phyloP scores from a whole-genome alignment of 305 asterid genomes.

The Fraxinus sp. region DNA sequence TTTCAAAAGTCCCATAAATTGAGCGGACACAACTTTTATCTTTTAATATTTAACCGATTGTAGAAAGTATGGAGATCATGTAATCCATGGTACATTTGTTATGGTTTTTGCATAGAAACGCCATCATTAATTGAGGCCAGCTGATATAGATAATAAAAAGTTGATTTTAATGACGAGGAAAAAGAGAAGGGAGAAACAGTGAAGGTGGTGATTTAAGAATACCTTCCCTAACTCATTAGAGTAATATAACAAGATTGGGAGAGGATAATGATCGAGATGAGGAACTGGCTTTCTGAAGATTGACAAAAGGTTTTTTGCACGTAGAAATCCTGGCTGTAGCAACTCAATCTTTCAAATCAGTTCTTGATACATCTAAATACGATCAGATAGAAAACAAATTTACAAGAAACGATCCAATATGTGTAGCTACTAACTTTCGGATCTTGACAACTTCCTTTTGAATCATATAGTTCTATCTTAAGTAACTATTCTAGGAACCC shows the following conservation, averaged over 20 bases:
- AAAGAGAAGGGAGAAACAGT: background rate
- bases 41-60: background rate
- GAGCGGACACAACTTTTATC: background rate
- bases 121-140: background rate
- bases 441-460: background rate
- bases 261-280: background rate
- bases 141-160: background rate
- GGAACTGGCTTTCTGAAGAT: background rate
- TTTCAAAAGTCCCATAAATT: background rate
- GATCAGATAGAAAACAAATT: background rate
- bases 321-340: background rate
- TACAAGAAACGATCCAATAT: background rate
- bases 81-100: background rate
- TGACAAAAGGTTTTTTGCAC: background rate
- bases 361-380: background rate
- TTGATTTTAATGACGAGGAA: background rate
- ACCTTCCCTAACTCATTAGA: background rate
- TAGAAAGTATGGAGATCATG: background rate
- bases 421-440: background rate
- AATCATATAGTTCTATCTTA: background rate
- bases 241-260: background rate
- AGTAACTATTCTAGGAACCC: background rate
- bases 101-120: background rate
- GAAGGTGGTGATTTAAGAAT: background rate
- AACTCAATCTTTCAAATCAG: background rate